Conservation (phyloP, 257 asterid genomes). For the Linaria vulgaris region DNA sequence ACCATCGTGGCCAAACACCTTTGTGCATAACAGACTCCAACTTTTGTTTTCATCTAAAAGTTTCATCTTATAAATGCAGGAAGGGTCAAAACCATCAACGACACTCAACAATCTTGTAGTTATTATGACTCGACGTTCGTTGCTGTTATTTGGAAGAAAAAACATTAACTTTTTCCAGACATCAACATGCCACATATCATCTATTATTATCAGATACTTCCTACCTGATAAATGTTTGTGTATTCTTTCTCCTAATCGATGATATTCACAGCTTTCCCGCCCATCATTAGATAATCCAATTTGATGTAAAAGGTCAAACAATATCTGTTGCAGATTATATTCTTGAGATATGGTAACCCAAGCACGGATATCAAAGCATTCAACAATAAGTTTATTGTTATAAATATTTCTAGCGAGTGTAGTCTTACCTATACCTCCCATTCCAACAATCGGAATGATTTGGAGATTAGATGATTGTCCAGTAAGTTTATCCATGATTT, state of each 20-base stretch:
- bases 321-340: background rate
- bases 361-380: conserved; percentile 1
- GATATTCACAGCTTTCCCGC: background rate
- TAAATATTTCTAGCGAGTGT: conserved; percentile 10
- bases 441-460: conserved; percentile 10
- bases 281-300: background rate
- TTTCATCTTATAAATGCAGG: conserved; percentile 17
- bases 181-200: conserved; percentile 28
- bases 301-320: background rate
- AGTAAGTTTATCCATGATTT: background rate
- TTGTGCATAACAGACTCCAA: conserved; percentile 25
- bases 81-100: background rate
- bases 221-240: conserved; percentile 18
- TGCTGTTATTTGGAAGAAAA: conserved; percentile 13
- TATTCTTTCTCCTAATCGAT: conserved; percentile 11
- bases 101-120: conserved; percentile 21
- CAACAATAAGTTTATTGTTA: background rate
- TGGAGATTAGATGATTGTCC: background rate
- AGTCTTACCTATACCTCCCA: conserved; percentile 29
- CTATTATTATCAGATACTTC: conserved; percentile 15
- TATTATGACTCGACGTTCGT: conserved; percentile 27
- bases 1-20: conserved; percentile 9
- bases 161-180: conserved; percentile 3
- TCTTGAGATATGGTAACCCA: conserved; percentile 20
- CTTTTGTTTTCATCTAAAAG: conserved; percentile 26